A percentile compares a stretch with the other conserved stretches of the same genome.
Evolutionary conservation across 2,329 filamentous ascomycete species (phyloP).

Genomic region (Pyrenochaeta sp.): DNA sequence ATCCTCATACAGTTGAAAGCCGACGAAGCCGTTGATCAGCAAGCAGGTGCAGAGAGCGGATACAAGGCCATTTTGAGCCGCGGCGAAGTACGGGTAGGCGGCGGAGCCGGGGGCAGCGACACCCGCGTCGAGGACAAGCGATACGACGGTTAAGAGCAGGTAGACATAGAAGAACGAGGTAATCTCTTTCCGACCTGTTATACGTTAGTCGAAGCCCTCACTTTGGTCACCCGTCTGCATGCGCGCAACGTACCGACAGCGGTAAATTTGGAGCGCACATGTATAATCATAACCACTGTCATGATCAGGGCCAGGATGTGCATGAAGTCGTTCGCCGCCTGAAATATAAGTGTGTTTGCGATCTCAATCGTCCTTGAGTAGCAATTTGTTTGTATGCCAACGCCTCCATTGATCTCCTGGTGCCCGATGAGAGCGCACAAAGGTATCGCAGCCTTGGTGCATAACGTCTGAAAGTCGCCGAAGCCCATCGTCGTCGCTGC

Average conservation of each 20-base stretch:
- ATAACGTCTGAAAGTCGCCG: constrained; percentile 88
- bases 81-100: constrained; percentile 90
- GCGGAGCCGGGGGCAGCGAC: constrained; percentile 84
- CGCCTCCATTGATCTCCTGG: constrained; percentile 70
- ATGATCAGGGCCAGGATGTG: constrained; percentile 91
- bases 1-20: constrained; percentile 98
- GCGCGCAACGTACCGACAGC: constrained; percentile 77
- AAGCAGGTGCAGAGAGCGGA: constrained; percentile 89
- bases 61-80: constrained; percentile 82
- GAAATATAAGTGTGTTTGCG: constrained; percentile 98
- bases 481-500: constrained; percentile 71
- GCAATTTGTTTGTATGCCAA: constrained; percentile 87
- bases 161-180: constrained; percentile 98
- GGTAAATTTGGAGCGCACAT: constrained; percentile 97
- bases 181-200: constrained; percentile 71
- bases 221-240: constrained; percentile 60
- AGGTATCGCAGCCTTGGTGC: constrained; percentile 83
- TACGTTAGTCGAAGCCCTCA: constrained; percentile 42
- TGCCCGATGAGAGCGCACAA: constrained; percentile 86
- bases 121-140: constrained; percentile 89
- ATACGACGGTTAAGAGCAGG: constrained; percentile 86
- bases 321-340: constrained; percentile 88
- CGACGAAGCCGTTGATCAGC: constrained; percentile 96
- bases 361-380: constrained; percentile 95
- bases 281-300: constrained; percentile 97